phyloP scores from a whole-genome alignment of 768 basidiomycete species.

The Termitomyces sp. region DNA sequence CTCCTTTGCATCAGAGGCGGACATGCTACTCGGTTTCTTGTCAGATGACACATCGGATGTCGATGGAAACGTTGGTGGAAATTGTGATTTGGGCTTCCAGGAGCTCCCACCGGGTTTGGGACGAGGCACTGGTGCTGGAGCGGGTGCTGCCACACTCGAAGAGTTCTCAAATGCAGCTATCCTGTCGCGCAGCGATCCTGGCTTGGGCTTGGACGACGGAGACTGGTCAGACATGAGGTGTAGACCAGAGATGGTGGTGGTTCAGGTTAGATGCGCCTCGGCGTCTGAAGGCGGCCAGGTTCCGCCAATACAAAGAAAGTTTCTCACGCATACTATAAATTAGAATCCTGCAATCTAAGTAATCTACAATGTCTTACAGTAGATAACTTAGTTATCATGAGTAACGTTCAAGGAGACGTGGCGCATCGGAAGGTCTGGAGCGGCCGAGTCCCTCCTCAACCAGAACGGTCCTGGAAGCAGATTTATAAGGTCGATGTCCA shows the following conservation, averaged over 20 bases:
- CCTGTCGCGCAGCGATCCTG: slow-evolving; percentile 78
- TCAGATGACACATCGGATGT: slow-evolving; percentile 19
- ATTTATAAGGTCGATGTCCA: not conserved
- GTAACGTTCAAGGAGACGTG: slow-evolving; percentile 12
- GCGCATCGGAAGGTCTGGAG: slow-evolving; percentile 11
- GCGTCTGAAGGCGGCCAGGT: not conserved
- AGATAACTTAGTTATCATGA: not conserved
- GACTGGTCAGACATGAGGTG: slow-evolving; percentile 53
- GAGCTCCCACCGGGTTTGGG: slow-evolving; percentile 64
- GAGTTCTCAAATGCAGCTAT: slow-evolving; percentile 86
- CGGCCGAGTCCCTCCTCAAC: slow-evolving; percentile 19
- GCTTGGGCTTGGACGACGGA: slow-evolving; percentile 57
- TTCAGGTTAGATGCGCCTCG: slow-evolving; percentile 5
- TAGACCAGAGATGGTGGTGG: slow-evolving; percentile 12
- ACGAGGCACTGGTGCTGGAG: slow-evolving; percentile 42
- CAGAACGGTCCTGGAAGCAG: slow-evolving; percentile 29
- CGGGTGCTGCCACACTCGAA: slow-evolving; percentile 26
- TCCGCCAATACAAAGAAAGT: not conserved
- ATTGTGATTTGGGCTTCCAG: slow-evolving; percentile 67
- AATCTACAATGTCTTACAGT: slow-evolving; percentile 1
- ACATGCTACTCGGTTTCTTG: slow-evolving; percentile 49
- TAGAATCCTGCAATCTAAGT: not conserved
- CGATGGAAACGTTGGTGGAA: slow-evolving; percentile 40
- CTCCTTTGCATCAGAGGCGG: slow-evolving; percentile 82
- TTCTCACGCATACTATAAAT: not conserved